phyloP scores from a whole-genome alignment of 2,329 filamentous ascomycete species.

The Fulvia fulva region DNA sequence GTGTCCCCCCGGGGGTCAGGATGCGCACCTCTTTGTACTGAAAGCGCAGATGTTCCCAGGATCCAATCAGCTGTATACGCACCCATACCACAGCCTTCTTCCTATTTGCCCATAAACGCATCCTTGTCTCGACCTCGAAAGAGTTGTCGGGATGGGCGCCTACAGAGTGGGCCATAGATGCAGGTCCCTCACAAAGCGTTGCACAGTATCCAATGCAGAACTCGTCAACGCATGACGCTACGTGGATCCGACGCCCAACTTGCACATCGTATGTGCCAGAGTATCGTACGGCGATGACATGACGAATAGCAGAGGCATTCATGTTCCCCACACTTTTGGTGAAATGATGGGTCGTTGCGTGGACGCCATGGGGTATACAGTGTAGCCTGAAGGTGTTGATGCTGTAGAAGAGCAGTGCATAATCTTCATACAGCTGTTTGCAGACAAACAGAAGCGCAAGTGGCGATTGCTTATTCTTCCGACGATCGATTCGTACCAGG shows the following conservation, averaged over 20 bases:
- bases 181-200: background rate
- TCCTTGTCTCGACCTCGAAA: background rate
- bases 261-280: background rate
- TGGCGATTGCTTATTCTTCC: background rate
- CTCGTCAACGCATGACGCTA: background rate
- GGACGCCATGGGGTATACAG: background rate
- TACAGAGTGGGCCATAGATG: background rate
- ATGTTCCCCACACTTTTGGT: background rate
- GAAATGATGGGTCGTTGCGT: background rate
- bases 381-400: background rate
- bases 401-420: background rate
- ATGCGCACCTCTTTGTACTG: background rate
- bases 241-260: background rate
- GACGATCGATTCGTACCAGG: background rate
- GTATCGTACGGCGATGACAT: background rate
- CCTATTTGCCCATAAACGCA: background rate
- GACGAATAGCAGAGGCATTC: background rate
- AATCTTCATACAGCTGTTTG: background rate
- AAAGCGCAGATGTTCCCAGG: background rate
- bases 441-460: background rate
- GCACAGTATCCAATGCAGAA: background rate
- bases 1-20: background rate
- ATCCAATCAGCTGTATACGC: background rate
- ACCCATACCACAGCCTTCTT: background rate
- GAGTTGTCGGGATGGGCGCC: background rate